These are phyloP conservation scores for Malus hybrid DNA, from an alignment of 331 rosid genomes.

Conservation along the genomic window DNA sequence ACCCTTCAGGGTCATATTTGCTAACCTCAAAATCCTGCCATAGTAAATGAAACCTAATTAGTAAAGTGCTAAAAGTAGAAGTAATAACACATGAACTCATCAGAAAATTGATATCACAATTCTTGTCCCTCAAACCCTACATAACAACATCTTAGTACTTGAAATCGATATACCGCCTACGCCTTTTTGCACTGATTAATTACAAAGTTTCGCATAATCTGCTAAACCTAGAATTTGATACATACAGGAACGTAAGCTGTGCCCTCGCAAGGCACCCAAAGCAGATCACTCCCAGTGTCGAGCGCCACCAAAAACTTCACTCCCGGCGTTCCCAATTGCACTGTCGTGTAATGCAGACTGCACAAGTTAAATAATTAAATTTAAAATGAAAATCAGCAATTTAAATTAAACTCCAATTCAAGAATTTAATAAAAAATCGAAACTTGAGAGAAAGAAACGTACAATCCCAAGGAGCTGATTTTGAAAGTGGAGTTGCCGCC, in stretches of 20 bases:
- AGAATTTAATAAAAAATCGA: not conserved
- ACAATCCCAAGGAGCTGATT: constrained; percentile 86
- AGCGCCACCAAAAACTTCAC: constrained; percentile 95
- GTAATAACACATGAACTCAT: not conserved
- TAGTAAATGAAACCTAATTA: not conserved
- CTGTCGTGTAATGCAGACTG: constrained; percentile 91
- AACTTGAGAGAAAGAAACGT: constrained; percentile 3
- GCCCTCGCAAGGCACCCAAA: constrained; percentile 94
- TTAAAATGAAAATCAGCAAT: not conserved
- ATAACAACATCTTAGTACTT: not conserved
- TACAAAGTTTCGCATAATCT: not conserved
- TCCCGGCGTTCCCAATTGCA: constrained; percentile 88
- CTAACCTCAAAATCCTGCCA: constrained; percentile 67
- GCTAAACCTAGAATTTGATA: not conserved
- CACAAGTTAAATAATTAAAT: constrained; percentile 11
- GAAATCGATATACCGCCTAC: not conserved
- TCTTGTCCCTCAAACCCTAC: not conserved
- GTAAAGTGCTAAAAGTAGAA: not conserved
- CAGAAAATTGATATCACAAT: not conserved
- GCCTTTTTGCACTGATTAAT: not conserved
- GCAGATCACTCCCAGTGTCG: constrained; percentile 88
- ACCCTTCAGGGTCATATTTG: constrained; percentile 67
- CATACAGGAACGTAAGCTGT: constrained; percentile 55
- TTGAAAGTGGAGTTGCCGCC: constrained; percentile 71
- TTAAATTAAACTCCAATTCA: not conserved